A percentile compares a stretch with the other conserved stretches of the same genome.
Evolutionary conservation across 176 grass and related monocot species (phyloP).

Genomic region (Bolboschoenus planiculmis): DNA sequence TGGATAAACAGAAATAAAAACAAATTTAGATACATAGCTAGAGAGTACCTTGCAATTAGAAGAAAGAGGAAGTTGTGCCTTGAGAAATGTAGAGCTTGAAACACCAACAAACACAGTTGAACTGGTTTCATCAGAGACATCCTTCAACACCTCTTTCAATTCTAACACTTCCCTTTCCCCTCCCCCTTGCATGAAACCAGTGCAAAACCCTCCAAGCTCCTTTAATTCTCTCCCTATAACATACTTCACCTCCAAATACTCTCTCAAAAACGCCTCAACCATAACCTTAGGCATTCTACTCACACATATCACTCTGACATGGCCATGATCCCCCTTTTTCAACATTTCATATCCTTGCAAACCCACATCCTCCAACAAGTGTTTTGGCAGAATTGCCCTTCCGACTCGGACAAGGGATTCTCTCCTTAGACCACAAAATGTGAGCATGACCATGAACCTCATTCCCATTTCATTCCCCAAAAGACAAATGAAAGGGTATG

Average conservation of each 20-base stretch:
- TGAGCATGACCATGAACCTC: constrained; percentile 30
- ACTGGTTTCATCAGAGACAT: background rate
- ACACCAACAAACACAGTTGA: constrained; percentile 11
- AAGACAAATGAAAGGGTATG: constrained; percentile 33
- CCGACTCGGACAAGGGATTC: constrained; percentile 32
- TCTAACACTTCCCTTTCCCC: background rate
- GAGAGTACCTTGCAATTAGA: constrained; percentile 44
- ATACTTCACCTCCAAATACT: constrained; percentile 32
- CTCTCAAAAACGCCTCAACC: constrained; percentile 50
- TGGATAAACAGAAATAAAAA: background rate
- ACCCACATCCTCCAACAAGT: constrained; percentile 45
- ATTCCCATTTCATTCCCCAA: background rate
- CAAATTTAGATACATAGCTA: background rate
- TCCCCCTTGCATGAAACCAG: constrained; percentile 35
- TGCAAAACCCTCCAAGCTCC: constrained; percentile 43
- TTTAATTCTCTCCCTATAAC: constrained; percentile 45
- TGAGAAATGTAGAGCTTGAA: constrained; percentile 15
- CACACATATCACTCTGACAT: constrained; percentile 21
- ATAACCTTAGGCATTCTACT: constrained; percentile 56
- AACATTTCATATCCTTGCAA: constrained; percentile 30
- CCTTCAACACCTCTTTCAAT: background rate
- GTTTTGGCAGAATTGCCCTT: constrained; percentile 56
- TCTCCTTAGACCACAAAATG: constrained; percentile 43
- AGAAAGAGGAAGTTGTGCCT: constrained; percentile 5
- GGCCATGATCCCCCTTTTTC: background rate